Base-by-base conservation (phyloP, 2,329 filamentous ascomycete genomes). In the Acephala macrosclerotiorum region DNA sequence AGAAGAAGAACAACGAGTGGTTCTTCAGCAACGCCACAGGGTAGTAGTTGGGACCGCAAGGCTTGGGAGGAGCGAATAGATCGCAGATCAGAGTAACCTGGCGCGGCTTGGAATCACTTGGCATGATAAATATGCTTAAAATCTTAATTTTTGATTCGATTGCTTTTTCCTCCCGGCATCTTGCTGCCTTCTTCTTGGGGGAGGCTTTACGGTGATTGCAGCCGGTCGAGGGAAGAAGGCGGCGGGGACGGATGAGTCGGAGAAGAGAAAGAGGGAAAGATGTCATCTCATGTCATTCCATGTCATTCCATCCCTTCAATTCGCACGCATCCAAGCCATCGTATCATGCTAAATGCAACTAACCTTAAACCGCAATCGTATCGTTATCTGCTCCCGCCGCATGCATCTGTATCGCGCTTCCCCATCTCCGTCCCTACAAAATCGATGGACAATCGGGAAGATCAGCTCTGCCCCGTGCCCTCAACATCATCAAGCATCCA, bases 221-320 rank as follows among this genome's bases (percentile, higher is more conserved):
- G 40, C 5, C 40, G 16, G 12, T 16, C 6, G 40, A 42, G 29
- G 42, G 42, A 35, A 14, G 45, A 25, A 25, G 14, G 47, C 33
- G 4, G 22, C 25, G 33, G 45, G 22, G 33, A 18, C 35, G 53
- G 29, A 36, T 57, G 55, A 20, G 14, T 22, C 18, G 20, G 47
- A 47, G 36, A 25, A 38, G 36, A 36, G 29, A 22, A 45, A 33
- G 29, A 33, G 4, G 29, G n/a, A n/a, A n/a, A n/a, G n/a, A n/a
- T n/a, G n/a, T n/a, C n/a, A n/a, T n/a, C n/a, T 14, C 29, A 45
- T 59, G 42, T 45, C 42, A 49, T 49, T 11, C 25, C 45, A 49
- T 49, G 45, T 49, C 45, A 49, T 49, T n/a, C 45, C 45, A 49
- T 47, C 42, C 42, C 9, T 9, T 33, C 42, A 12, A 40, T 40